Conservation (phyloP, 306 rosid genomes). For the Quercus gilva region DNA sequence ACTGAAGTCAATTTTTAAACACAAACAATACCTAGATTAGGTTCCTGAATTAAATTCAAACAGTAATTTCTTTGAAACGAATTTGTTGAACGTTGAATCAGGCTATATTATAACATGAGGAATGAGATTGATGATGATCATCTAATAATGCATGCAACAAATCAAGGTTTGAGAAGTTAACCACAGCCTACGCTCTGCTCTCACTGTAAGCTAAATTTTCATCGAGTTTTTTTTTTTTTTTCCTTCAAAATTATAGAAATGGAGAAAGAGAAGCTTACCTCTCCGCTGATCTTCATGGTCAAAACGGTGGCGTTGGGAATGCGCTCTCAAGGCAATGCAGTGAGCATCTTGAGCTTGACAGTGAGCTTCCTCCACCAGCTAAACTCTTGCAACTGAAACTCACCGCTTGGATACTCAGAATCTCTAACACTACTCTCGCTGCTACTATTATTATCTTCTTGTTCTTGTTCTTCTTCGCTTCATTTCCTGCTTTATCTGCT, state of each 20-base stretch:
- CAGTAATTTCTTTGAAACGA: no score
- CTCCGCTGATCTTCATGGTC: conserved; percentile 77
- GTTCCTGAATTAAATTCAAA: no score
- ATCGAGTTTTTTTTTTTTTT: no score
- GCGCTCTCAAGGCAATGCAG: conserved; percentile 82
- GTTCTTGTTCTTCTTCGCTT: not conserved
- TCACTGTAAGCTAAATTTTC: not conserved
- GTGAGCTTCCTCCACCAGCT: conserved; percentile 52
- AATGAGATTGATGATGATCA: not conserved
- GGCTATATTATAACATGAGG: no score
- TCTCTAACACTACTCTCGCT: conserved; percentile 16
- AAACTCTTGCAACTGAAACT: conserved; percentile 49
- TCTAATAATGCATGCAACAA: not conserved
- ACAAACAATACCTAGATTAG: no score
- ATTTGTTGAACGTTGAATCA: no score
- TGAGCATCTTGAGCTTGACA: conserved; percentile 71
- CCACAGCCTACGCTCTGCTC: no score
- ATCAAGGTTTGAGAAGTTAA: not conserved
- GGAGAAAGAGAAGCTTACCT: conserved; percentile 37
- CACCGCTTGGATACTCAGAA: conserved; percentile 60
- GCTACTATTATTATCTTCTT: not conserved
- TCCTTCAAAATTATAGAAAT: not conserved
- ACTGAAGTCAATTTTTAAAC: no score
- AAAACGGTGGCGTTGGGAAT: conserved; percentile 66
- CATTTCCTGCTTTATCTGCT: not conserved